Evolutionary conservation across 2,329 filamentous ascomycete species (phyloP), one percentile per base, ranked within the genome.

Genomic region (Trichoderma sp.): DNA sequence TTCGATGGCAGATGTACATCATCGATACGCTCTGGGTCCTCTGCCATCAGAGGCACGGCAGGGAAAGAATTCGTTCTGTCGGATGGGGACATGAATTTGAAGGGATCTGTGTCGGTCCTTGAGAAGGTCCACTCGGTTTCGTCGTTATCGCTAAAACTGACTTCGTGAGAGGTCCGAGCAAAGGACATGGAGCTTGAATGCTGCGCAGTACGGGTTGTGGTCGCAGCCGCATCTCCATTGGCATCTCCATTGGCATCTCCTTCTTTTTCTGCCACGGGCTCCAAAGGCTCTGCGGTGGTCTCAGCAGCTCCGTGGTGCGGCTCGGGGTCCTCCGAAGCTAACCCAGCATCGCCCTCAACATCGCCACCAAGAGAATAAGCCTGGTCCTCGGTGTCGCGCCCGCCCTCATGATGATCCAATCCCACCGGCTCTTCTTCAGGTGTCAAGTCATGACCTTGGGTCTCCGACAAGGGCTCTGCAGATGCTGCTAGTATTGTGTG

Each of bases 1-100:
- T 83, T 89, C 3, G 86, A 83, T 8, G 87, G 84, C 3, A 89
- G 83, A 16, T 85, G 84, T 21, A 86, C 83, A 29, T 86, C 83
- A 7, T 81, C 74, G 27, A 77, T 75, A n/a, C 72, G 21, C 9
- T 82, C 79, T 24, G 82, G 80, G 33, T 78, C 78, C 27, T 82
- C 77, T 50, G 78, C 50, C 7, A 84, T 78, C 0, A 87, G 85
- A 12, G 90, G 89, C 1, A 92, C 89, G 12, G 83, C 82, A 2
- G 91, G 91, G 77, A 93, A 93, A 0, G 91, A 92, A 80, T 93
- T 93, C 56, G 90, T 89, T 79, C 89, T 86, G 73, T 91, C 88
- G 67, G 83, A 87, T 3, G 87, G 85, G 9, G 88, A 84, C 89
- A 92, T 90, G 77, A 90, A 89, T 76, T 88, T 88, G 83, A 91